Percentiles rank a stretch among this genome's conserved stretches.
Evolutionary conservation across 2,329 filamentous ascomycete species (phyloP).

Genomic region (Colletotrichum sublineola): DNA sequence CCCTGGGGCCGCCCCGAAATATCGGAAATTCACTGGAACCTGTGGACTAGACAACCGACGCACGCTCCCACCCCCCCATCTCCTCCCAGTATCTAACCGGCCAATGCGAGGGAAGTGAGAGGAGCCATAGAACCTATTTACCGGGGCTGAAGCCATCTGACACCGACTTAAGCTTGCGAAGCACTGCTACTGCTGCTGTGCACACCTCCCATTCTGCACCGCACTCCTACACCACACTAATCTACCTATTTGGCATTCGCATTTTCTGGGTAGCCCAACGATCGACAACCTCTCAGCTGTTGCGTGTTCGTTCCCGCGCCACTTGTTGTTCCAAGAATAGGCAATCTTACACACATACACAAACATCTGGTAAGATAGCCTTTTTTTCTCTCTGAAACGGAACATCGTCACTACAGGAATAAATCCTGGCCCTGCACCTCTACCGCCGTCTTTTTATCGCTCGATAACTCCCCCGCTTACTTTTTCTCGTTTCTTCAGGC

Average conservation of each 20-base stretch:
- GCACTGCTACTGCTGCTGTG: slow-evolving; percentile 11
- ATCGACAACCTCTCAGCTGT: slow-evolving; percentile 34
- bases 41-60: slow-evolving; percentile 41
- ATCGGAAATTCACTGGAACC: slow-evolving; percentile 41
- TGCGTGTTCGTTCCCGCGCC: slow-evolving; percentile 27
- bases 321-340: slow-evolving; percentile 39
- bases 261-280: slow-evolving; percentile 33
- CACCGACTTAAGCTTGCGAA: slow-evolving; percentile 40
- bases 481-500: slow-evolving; percentile 31
- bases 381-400: slow-evolving; percentile 32
- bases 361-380: slow-evolving; percentile 28
- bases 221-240: slow-evolving; percentile 10
- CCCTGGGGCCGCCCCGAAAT: slow-evolving; percentile 38
- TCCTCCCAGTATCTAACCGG: background rate
- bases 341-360: slow-evolving; percentile 3
- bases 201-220: slow-evolving; percentile 38
- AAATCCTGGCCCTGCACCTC: slow-evolving; percentile 10
- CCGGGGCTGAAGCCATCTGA: slow-evolving; percentile 37
- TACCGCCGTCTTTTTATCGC: slow-evolving; percentile 11
- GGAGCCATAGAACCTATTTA: slow-evolving; percentile 11
- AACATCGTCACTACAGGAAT: slow-evolving; percentile 37
- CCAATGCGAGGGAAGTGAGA: slow-evolving; percentile 7
- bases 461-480: slow-evolving; percentile 33
- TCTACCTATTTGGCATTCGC: slow-evolving; percentile 27
- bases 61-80: background rate